Evolutionary conservation across 306 rosid genomes (phyloP).

Genomic region (Dryas octopetala): DNA sequence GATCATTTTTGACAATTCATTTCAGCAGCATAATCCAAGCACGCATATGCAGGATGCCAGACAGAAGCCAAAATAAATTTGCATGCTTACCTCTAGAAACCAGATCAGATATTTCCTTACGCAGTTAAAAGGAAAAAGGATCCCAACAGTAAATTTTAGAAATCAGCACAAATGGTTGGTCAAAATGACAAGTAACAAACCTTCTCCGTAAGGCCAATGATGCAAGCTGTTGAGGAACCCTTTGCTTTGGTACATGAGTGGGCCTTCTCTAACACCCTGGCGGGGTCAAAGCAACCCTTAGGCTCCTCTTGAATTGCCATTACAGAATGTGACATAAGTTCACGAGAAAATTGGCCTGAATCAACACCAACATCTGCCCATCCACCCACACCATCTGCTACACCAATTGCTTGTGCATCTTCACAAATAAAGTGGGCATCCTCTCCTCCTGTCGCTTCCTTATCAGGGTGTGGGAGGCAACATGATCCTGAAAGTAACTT

Average conservation of each 20-base stretch:
- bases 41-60: neutral
- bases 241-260: constrained; percentile 56
- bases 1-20: neutral
- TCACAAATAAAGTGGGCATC: constrained; percentile 87
- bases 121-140: neutral
- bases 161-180: constrained; percentile 5
- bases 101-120: neutral
- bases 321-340: constrained; percentile 69
- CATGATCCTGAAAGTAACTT: constrained; percentile 79
- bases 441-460: constrained; percentile 88
- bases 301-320: constrained; percentile 72
- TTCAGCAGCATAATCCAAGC: constrained; percentile 3
- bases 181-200: constrained; percentile 31
- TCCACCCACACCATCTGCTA: constrained; percentile 97
- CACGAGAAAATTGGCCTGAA: constrained; percentile 73
- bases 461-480: constrained; percentile 90
- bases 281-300: constrained; percentile 56
- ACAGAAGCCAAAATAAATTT: neutral
- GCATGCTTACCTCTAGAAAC: constrained; percentile 2
- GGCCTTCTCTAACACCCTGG: constrained; percentile 82
- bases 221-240: constrained; percentile 96
- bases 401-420: constrained; percentile 76
- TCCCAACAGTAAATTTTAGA: neutral
- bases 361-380: constrained; percentile 95
- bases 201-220: constrained; percentile 68